Percentiles rank a stretch among this genome's conserved stretches.
Evolutionary conservation across 2,329 filamentous ascomycete genomes (phyloP).

Genomic region (Leptographium wingfieldii): DNA sequence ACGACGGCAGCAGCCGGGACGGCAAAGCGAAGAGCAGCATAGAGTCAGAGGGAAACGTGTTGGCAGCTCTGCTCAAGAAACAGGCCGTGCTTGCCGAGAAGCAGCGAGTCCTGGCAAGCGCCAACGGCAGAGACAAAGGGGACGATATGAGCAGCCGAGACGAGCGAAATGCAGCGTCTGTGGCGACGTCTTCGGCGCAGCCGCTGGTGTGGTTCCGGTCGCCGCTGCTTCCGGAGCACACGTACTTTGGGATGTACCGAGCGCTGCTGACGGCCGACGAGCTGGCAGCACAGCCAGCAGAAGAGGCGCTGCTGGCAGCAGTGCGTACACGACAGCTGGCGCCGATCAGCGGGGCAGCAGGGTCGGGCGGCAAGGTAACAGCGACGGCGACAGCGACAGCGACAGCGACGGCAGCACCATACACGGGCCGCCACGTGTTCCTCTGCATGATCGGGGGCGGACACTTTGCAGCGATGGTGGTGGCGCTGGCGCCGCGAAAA

Average conservation of each 20-base stretch:
- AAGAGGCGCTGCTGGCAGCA: not conserved
- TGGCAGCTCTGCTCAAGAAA: slow-evolving; percentile 67
- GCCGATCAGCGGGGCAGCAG: slow-evolving; percentile 15
- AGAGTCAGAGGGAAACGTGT: slow-evolving; percentile 33
- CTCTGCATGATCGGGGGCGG: slow-evolving; percentile 98
- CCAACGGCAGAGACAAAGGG: slow-evolving; percentile 34
- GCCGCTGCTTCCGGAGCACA: slow-evolving; percentile 59
- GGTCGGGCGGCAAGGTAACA: not conserved
- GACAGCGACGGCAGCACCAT: slow-evolving; percentile 38
- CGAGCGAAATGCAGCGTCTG: slow-evolving; percentile 38
- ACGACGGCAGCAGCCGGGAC: slow-evolving; percentile 15
- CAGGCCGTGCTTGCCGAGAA: slow-evolving; percentile 60
- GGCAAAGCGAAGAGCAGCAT: slow-evolving; percentile 6
- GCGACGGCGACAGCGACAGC: slow-evolving; percentile 32
- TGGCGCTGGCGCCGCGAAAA: slow-evolving; percentile 71
- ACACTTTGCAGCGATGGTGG: slow-evolving; percentile 93
- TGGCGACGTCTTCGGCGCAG: slow-evolving; percentile 1
- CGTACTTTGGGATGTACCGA: slow-evolving; percentile 74
- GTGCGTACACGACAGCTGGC: slow-evolving; percentile 21
- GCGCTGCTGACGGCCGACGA: slow-evolving; percentile 66
- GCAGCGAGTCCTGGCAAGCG: slow-evolving; percentile 15
- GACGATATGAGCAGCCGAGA: slow-evolving; percentile 25
- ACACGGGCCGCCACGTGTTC: slow-evolving; percentile 75
- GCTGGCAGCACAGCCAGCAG: slow-evolving; percentile 22
- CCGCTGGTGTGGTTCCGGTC: slow-evolving; percentile 72